phyloP scores from a whole-genome alignment of 768 basidiomycete species.

The Hygrocybe punicea region DNA sequence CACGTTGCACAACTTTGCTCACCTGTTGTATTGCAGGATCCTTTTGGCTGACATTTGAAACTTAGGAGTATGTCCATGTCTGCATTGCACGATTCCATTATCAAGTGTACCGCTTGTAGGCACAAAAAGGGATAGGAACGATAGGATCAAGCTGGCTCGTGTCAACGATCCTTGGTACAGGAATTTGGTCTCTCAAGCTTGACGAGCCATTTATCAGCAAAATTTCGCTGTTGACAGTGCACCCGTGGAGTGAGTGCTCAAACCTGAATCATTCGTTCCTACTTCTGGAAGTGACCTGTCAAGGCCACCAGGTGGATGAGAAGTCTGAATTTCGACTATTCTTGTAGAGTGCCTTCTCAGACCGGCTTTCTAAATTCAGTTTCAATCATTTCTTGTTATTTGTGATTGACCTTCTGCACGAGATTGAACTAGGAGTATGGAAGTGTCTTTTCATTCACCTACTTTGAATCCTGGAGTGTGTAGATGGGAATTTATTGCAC shows the following conservation, averaged over 20 bases:
- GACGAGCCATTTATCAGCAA: constrained; percentile 1
- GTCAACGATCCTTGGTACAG: constrained; percentile 5
- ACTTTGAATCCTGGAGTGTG: constrained; percentile 6
- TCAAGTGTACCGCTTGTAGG: constrained; percentile 26
- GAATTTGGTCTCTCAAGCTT: neutral
- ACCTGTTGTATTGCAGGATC: constrained; percentile 12
- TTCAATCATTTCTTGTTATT: constrained; percentile 3
- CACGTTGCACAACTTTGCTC: neutral
- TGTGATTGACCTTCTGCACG: constrained; percentile 4
- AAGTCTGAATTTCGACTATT: neutral
- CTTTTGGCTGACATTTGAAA: constrained; percentile 25
- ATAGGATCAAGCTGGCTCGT: neutral
- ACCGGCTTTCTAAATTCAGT: neutral
- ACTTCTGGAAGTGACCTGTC: neutral
- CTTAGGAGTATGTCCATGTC: constrained; percentile 24
- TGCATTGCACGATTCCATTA: constrained; percentile 22
- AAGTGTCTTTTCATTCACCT: constrained; percentile 3
- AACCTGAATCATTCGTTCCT: constrained; percentile 5
- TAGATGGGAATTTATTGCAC: constrained; percentile 7
- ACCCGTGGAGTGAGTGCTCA: constrained; percentile 1
- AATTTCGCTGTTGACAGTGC: neutral
- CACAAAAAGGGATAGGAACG: neutral
- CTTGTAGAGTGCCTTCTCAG: constrained; percentile 6
- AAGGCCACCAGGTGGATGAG: too few species aligned
- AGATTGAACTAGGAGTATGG: neutral